phyloP scores from a whole-genome alignment of 2,329 filamentous ascomycete species.

The Fusarium sp. region DNA sequence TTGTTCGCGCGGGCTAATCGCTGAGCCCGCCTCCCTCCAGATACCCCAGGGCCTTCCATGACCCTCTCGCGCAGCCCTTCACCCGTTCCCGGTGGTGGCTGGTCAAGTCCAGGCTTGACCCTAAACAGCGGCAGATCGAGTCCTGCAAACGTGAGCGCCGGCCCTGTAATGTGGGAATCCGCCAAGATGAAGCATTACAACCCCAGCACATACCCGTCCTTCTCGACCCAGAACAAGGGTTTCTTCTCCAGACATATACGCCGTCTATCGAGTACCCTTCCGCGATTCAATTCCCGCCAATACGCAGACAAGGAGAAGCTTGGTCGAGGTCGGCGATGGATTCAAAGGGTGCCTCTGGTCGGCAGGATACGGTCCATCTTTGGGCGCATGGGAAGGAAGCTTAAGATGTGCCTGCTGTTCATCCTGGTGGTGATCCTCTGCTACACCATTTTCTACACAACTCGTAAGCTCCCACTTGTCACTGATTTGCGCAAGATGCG shows the following conservation, averaged over 20 bases:
- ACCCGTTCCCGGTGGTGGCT: slow-evolving; percentile 85
- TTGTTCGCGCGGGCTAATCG: slow-evolving; percentile 43
- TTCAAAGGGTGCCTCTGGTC: slow-evolving; percentile 59
- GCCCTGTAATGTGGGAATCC: slow-evolving; percentile 81
- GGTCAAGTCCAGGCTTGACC: slow-evolving; percentile 85
- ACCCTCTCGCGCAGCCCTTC: slow-evolving; percentile 89
- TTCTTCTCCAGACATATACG: slow-evolving; percentile 90
- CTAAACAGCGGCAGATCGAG: slow-evolving; percentile 79
- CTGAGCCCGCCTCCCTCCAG: slow-evolving; percentile 48
- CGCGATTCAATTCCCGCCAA: slow-evolving; percentile 72
- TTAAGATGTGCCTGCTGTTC: slow-evolving; percentile 73
- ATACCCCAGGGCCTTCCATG: slow-evolving; percentile 74
- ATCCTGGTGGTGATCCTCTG: slow-evolving; percentile 75
- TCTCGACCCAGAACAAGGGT: slow-evolving; percentile 83
- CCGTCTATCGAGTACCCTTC: slow-evolving; percentile 81
- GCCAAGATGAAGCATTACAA: slow-evolving; percentile 82
- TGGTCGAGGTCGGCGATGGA: slow-evolving; percentile 68
- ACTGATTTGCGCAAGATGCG: background rate
- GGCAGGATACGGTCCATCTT: slow-evolving; percentile 60
- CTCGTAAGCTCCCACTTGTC: slow-evolving; percentile 69
- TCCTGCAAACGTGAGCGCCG: slow-evolving; percentile 69
- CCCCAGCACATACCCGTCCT: slow-evolving; percentile 80
- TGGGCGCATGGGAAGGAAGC: slow-evolving; percentile 70
- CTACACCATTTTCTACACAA: slow-evolving; percentile 76
- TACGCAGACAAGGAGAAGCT: slow-evolving; percentile 85